Percentiles rank a stretch among this genome's conserved stretches.
Evolutionary conservation across 495 filamentous ascomycete genomes (phyloP).

Genomic region (Neurospora sublineolata): DNA sequence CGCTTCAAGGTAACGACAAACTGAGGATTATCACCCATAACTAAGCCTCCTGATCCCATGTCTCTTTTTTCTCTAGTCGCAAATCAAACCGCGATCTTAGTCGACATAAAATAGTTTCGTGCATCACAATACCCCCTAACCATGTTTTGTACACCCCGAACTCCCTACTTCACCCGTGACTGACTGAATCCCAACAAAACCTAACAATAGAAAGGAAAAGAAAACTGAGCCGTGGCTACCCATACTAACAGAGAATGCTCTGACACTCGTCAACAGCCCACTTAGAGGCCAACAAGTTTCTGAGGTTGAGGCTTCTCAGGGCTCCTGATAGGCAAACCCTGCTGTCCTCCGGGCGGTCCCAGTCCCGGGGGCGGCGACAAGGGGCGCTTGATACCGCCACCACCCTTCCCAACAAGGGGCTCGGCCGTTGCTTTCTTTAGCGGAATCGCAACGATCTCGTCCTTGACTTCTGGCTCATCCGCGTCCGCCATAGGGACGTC

Average conservation of each 20-base stretch:
- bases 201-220: not conserved
- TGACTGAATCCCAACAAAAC: not conserved
- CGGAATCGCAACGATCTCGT: constrained; percentile 17
- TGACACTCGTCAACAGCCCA: not conserved
- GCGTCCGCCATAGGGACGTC: constrained; percentile 4
- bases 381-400: not conserved
- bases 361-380: not conserved
- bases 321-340: not conserved
- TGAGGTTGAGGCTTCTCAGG: not conserved
- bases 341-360: not conserved
- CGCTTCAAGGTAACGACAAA: not conserved
- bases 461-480: constrained; percentile 16
- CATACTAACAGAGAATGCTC: not conserved
- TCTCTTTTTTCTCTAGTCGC: not conserved
- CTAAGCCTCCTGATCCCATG: not conserved
- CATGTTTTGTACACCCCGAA: not conserved
- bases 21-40: not conserved
- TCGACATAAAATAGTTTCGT: not conserved
- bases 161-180: not conserved
- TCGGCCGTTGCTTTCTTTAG: not conserved
- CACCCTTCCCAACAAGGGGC: not conserved
- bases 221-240: not conserved
- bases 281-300: not conserved
- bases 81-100: not conserved
- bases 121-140: not conserved